Base-by-base conservation (phyloP, 139 green algal genomes). In the Volvox africanus region DNA sequence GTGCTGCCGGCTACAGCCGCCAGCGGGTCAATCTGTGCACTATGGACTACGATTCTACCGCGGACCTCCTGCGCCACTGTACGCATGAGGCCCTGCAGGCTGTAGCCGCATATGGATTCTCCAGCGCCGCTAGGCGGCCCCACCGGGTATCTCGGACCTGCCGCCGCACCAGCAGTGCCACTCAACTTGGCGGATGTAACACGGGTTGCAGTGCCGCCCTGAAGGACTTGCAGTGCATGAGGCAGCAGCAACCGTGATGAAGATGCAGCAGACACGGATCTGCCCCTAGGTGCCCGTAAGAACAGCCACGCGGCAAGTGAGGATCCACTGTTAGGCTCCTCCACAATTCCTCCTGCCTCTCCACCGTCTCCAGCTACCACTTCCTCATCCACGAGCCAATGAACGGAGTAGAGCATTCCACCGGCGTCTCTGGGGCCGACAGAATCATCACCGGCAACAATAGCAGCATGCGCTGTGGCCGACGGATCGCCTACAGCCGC, bases 361-460 rank as follows among this genome's bases (percentile, higher is more conserved):
- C 71, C 24, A 35, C 32, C 9, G 14, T 30, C 71, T n/a, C 71
- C 21, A 30, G 26, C 30, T 17, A 1, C 65, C 11, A 16, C 20
- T 17, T 20, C 33, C 24, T n/a, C 68, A 26, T 93, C 92, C 12
- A 78, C 90, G 50, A 91, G 79, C 93, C 93, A 94, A 2, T 62
- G 21, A 0, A 95, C 61, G 62, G 93, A 86, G 35, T 94, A 94
- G 85, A 94, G 67, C 75, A 93, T 69, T 18, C 88, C 62, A 14
- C 1, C 5, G 80, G 85, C 36, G 9, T 61, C 55, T 1, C 1
- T 16, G 9, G 6, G 22, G 55, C 87, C 75, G 88, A 83, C 61
- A 28, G 50, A 82, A 75, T n/a, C n/a, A n/a, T n/a, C n/a, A n/a
- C n/a, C n/a, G n/a, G 68, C 61, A 35, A n/a, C n/a, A 2, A 35